Evolutionary conservation across 1,284 basidiomycete species (phyloP), one percentile per base, ranked within the genome.

Genomic region (Leccinum pachyderme): DNA sequence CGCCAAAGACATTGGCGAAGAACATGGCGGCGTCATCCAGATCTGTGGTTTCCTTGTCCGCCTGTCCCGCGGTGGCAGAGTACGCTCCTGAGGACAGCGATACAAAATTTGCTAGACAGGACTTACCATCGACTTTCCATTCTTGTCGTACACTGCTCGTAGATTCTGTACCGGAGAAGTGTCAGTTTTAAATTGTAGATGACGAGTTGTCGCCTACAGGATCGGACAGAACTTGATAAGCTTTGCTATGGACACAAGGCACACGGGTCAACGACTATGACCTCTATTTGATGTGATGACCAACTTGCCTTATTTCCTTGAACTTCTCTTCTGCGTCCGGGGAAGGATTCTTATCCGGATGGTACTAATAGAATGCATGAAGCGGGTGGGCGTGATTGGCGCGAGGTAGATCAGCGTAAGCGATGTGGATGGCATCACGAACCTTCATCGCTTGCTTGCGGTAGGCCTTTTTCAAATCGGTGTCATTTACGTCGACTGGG

Each of bases 381-480:
- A 32, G 32, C 44, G 18, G 6, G 39, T 12, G 45, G 24, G 22
- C n/a, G 27, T 15, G 47, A 52, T 44, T n/a, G n/a, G 44, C 41
- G 7, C 13, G 37, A 18, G 15, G 41, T 2, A 32, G n/a, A 25
- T 22, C n/a, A 27, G 47, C 43, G 37, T 8, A 22, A 49, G 12
- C 2, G 11, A 47, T 32, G 43, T 50, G 7, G 25, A 49, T 24
- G 47, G 15, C 12, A 50, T 24, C 11, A 69, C 78, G 64, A 56
- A 93, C 93, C 81, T 92, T 91, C 81, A 98, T 95, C 24, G 96
- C 95, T 60, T 91, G 87, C 73, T 92, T 97, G 61, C 96, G 81
- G 74, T 98, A 98, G 1, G 93, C 94, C 77, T 95, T 98, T 80
- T 98, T 99, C 63, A 98, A 75, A 56, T 89, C 84, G 4, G 84